These are phyloP conservation scores for Fagopyrum esculentum DNA, from an alignment of 148 eudicot species.

Conservation along the genomic window DNA sequence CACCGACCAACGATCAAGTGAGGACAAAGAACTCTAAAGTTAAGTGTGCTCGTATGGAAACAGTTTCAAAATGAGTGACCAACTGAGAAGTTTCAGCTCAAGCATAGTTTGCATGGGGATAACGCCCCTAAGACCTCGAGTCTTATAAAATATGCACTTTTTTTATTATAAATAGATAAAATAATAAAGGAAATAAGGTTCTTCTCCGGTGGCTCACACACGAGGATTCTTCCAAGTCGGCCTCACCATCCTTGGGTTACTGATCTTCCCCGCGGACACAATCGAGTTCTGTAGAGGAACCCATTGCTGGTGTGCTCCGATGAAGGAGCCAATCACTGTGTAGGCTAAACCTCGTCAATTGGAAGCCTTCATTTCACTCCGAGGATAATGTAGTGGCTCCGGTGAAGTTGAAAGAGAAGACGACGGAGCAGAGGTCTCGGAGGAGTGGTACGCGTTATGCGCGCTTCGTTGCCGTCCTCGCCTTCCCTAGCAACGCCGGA, in stretches of 20 bases:
- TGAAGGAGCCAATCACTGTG: neutral
- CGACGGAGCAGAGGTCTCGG: neutral
- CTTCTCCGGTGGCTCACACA: neutral
- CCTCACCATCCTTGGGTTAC: neutral
- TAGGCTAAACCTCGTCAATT: neutral
- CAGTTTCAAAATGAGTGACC: too few species aligned
- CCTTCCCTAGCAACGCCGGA: too few species aligned
- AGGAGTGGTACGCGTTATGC: constrained; percentile 19
- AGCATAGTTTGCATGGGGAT: too few species aligned
- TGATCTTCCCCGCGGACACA: neutral
- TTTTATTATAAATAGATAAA: too few species aligned
- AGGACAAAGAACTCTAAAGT: too few species aligned
- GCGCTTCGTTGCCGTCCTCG: constrained; percentile 18
- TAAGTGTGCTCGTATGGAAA: too few species aligned
- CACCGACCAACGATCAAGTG: too few species aligned
- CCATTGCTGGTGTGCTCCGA: neutral
- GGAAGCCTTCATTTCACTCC: constrained; percentile 23
- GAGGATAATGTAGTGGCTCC: constrained; percentile 26
- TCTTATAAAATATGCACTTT: too few species aligned
- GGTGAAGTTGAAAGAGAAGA: too few species aligned
- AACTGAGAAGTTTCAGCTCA: too few species aligned
- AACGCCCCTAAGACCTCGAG: too few species aligned
- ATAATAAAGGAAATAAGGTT: too few species aligned
- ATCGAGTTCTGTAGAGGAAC: neutral
- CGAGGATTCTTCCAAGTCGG: neutral